phyloP scores from a whole-genome alignment of 2,329 filamentous ascomycete genomes.

The Diplocarpon mali region DNA sequence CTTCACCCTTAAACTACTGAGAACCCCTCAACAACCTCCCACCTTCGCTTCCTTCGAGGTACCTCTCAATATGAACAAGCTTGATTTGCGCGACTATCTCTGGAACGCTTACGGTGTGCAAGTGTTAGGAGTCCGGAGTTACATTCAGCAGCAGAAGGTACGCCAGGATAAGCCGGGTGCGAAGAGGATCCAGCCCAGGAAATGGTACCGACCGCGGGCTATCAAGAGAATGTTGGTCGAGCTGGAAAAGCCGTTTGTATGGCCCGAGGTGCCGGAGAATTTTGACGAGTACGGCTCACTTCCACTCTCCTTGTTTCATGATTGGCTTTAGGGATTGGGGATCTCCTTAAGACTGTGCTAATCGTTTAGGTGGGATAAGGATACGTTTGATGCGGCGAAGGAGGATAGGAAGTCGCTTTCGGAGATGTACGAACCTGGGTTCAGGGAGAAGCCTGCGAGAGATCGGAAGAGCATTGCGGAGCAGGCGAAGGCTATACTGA shows the following conservation, averaged over 20 bases:
- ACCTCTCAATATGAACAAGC: constrained; percentile 86
- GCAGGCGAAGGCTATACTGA: constrained; percentile 52
- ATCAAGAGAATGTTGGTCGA: constrained; percentile 94
- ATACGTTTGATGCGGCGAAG: constrained; percentile 43
- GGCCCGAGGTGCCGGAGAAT: constrained; percentile 60
- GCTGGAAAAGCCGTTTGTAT: constrained; percentile 77
- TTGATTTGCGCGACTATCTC: constrained; percentile 93
- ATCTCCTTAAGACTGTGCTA: neutral
- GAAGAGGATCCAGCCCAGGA: constrained; percentile 34
- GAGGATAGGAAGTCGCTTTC: constrained; percentile 33
- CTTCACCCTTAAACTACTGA: constrained; percentile 70
- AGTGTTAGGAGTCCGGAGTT: constrained; percentile 64
- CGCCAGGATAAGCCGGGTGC: constrained; percentile 36
- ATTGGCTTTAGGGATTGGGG: neutral
- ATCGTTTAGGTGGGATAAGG: constrained; percentile 47
- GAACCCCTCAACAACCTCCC: constrained; percentile 59
- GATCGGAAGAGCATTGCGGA: constrained; percentile 38
- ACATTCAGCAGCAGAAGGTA: constrained; percentile 58
- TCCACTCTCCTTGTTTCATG: constrained; percentile 2
- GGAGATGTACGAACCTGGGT: constrained; percentile 23
- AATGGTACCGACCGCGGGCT: constrained; percentile 57
- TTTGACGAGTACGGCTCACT: constrained; percentile 39
- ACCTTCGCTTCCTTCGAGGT: constrained; percentile 84
- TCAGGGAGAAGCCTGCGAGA: constrained; percentile 23
- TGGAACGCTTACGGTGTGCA: constrained; percentile 74